Base-by-base conservation (phyloP, 148 eudicot genomes). In the Chenopodium berlandieri region DNA sequence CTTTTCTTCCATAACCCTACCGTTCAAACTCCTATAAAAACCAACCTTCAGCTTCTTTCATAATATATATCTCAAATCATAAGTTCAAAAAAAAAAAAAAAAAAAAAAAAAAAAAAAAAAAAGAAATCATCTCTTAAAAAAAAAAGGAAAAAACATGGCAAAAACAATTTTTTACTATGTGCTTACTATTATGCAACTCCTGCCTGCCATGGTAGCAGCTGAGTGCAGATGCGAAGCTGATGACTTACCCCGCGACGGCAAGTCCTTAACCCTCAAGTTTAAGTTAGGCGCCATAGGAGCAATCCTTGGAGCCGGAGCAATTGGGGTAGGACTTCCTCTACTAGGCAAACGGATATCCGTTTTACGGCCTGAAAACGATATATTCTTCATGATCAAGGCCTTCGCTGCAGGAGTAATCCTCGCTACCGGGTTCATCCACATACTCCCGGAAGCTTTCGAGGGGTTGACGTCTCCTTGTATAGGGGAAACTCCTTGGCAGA, bases 351-450 rank as follows among this genome's bases (percentile, higher is more conserved):
- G 80, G 11, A 30, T 76, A 8, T 20, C 86, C 11, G 54, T 81
- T 20, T n/a, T 81, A 20, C 75, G 69, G 4, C 86, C 86, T 32
- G 77, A 86, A 23, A 73, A 52, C 37, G 90, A 93, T 75, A 4
- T 90, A 0, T 94, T 94, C 84, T 91, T 93, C 81, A 85, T 93
- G 90, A 85, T 95, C 30, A 95, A 95, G 80, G 95, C 98, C 9
- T 95, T 93, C 34, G 98, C 98, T 0, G 98, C 98, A 0, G 98
- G 98, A 0, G 97, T 92, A 0, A 94, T 94, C 37, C 79, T 94
- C 1, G 90, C 94, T 0, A 95, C 98, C 0, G 98, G 94, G 3
- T 94, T 93, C 75, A 85, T 95, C 56, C 98, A 95, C 79, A 89
- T 95, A 37, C 87, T 95, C 2, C 98, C 98, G 0, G 98, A 95